phyloP scores from a whole-genome alignment of 1,284 basidiomycete species.

The Psilocybe mexicana region DNA sequence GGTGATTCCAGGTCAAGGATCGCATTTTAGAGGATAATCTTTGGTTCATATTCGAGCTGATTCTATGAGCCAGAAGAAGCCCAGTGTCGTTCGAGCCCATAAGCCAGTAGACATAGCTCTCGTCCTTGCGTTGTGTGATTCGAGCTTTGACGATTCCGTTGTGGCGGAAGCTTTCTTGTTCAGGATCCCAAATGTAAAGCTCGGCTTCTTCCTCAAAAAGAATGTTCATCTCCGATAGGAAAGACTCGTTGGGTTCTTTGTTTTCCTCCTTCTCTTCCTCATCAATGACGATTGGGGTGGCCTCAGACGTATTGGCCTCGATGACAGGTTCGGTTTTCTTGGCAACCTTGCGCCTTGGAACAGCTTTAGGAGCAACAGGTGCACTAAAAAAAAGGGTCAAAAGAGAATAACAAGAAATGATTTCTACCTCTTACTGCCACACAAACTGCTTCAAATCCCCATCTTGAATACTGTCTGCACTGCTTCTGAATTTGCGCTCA shows the following conservation, averaged over 20 bases:
- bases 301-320: conserved; percentile 15
- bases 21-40: conserved; percentile 60
- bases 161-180: conserved; percentile 68
- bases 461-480: conserved; percentile 71
- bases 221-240: conserved; percentile 27
- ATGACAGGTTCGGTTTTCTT: conserved; percentile 22
- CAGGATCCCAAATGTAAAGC: conserved; percentile 77
- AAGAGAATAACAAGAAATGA: background rate
- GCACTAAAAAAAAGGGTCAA: conserved; percentile 24
- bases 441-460: conserved; percentile 76
- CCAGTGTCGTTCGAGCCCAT: conserved; percentile 53
- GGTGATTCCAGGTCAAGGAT: conserved; percentile 87
- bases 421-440: conserved; percentile 53
- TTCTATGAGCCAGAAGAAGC: conserved; percentile 59
- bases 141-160: conserved; percentile 75
- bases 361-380: conserved; percentile 29
- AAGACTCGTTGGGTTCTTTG: conserved; percentile 12
- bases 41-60: conserved; percentile 76
- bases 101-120: conserved; percentile 64
- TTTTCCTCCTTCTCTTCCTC: conserved; percentile 10
- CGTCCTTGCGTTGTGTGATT: conserved; percentile 56
- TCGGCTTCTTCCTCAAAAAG: conserved; percentile 49
- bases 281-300: conserved; percentile 17
- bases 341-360: conserved; percentile 31
- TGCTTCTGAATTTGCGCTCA: conserved; percentile 82